Conservation (phyloP, 768 basidiomycete species). For the Pleurotus giganteus region DNA sequence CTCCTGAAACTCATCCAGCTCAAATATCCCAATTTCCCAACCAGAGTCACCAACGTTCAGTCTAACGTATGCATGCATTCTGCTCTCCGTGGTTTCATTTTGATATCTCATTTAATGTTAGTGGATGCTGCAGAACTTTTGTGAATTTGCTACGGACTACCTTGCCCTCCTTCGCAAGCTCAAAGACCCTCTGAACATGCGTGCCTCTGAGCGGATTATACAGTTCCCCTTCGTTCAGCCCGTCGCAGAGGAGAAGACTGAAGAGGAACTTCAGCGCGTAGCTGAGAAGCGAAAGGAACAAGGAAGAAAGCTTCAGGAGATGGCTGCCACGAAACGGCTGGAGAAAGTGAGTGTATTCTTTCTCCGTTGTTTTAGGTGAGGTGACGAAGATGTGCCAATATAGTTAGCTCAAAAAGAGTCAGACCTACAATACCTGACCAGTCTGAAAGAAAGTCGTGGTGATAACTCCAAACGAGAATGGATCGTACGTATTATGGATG, state of each 20-base stretch:
- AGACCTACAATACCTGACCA: constrained; percentile 63
- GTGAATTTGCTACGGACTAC: constrained; percentile 82
- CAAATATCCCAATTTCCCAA: constrained; percentile 93
- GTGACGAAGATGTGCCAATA: not conserved
- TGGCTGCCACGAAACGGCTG: constrained; percentile 78
- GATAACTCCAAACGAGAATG: constrained; percentile 73
- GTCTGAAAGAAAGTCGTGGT: constrained; percentile 60
- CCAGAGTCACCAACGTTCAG: constrained; percentile 73
- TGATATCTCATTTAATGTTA: constrained; percentile 26
- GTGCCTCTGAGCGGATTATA: constrained; percentile 64
- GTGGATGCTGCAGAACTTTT: constrained; percentile 92
- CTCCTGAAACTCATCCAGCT: constrained; percentile 91
- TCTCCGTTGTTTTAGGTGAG: not conserved
- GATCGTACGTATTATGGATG: constrained; percentile 42
- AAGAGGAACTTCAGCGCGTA: constrained; percentile 80
- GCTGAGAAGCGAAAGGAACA: constrained; percentile 84
- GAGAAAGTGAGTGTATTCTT: constrained; percentile 64
- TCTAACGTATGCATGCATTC: constrained; percentile 55
- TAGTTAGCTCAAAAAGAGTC: constrained; percentile 76
- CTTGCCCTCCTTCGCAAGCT: constrained; percentile 60
- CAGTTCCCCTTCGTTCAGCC: constrained; percentile 83
- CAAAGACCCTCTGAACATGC: constrained; percentile 63
- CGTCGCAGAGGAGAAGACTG: constrained; percentile 78
- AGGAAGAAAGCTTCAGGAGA: constrained; percentile 85
- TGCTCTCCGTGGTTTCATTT: not conserved